Evolutionary conservation across 495 filamentous ascomycete species (phyloP), one percentile per base, ranked within the genome.

Genomic region (Copromyces sp.): DNA sequence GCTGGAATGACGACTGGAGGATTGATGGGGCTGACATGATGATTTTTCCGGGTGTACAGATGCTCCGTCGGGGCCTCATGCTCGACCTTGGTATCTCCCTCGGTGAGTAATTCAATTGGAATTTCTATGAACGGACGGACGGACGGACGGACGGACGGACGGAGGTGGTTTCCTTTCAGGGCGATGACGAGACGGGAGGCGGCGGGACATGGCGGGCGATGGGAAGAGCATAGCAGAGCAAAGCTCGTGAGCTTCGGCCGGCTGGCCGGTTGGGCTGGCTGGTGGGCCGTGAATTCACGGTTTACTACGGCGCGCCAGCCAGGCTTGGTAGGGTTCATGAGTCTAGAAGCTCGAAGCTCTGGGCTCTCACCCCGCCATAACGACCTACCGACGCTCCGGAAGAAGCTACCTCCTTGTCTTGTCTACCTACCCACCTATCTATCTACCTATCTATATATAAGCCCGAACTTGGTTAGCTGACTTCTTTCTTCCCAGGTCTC

Each of bases 21-120:
- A 35, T 9, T 35, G 35, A 32, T 12, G 53, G 44, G 53, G 53
- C 53, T 61, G 53, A 61, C 53, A 32, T 32, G 6, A 24, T 16
- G 53, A 17, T 53, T 24, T 24, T 44, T n/a, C 11, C 4, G 53
- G 53, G 39, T 32, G 37, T n/a, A 12, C 71, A 86, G 84, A 86
- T 86, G 83, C 82, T 86, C 79, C 83, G 84, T 77, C 78, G 83
- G 75, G 78, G 80, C 74, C 83, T 86, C 73, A 80, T 86, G 72
- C 77, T 81, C 41, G 83, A 86, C 71, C 78, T 86, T 69, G 70
- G 79, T 68, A 77, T 84, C 76, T 82, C 72, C 35, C 79, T 86
- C 47, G 84, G 84, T 85, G 77, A 69, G 83, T 78, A 37, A 37
- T 5, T 5, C 35, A 37, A 37, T 68, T 65, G 42, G 29, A 5